Conservation (phyloP, 2,329 filamentous ascomycete genomes). For the Raffaelea albimanens region DNA sequence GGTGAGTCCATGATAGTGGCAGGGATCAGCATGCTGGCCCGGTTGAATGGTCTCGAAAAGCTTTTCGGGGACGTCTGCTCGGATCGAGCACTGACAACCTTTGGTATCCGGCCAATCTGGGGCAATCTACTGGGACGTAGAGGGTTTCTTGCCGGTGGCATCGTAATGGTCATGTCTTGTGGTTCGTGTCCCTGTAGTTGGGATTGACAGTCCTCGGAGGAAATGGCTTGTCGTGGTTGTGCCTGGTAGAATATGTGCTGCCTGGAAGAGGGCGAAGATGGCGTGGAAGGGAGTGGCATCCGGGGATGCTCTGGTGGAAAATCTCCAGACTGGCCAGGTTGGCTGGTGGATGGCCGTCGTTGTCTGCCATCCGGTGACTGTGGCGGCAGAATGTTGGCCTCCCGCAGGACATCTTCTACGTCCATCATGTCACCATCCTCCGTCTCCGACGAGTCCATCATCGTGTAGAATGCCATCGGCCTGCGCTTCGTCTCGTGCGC, state of each 20-base stretch:
- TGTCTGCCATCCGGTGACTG: background rate
- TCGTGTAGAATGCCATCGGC: conserved; percentile 49
- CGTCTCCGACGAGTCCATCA: conserved; percentile 50
- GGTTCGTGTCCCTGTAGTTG: conserved; percentile 1
- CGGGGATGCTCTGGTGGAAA: background rate
- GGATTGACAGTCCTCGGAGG: background rate
- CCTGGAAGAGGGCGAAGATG: background rate
- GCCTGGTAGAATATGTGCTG: background rate
- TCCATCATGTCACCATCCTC: conserved; percentile 31
- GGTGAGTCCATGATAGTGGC: conserved; percentile 18
- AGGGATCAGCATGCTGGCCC: conserved; percentile 36
- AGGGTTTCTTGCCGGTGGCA: background rate
- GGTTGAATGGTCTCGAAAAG: conserved; percentile 75
- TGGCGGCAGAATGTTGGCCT: conserved; percentile 31
- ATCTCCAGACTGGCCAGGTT: background rate
- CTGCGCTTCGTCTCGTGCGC: conserved; percentile 45
- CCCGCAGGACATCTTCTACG: conserved; percentile 38
- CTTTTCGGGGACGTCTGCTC: conserved; percentile 64
- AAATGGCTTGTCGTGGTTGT: background rate
- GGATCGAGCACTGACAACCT: conserved; percentile 61
- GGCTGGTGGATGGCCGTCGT: background rate
- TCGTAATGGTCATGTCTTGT: too few species aligned
- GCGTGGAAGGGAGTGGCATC: background rate
- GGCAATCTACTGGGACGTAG: conserved; percentile 55
- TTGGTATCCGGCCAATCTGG: conserved; percentile 79